These are phyloP conservation scores for Collybia sordida DNA, from an alignment of 768 basidiomycete genomes.

Conservation along the genomic window DNA sequence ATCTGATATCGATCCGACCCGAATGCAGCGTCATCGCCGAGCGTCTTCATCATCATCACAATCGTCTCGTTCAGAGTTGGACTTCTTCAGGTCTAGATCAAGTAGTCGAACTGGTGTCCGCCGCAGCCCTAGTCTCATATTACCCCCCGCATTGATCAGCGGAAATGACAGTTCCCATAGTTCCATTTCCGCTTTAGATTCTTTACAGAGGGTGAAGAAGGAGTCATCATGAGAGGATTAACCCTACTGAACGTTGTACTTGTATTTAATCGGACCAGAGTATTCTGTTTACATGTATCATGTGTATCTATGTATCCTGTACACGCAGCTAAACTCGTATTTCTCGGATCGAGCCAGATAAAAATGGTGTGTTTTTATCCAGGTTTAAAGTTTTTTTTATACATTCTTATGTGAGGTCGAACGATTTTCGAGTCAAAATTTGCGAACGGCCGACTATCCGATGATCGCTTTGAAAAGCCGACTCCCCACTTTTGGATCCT, in stretches of 20 bases:
- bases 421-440: background rate
- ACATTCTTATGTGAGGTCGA: background rate
- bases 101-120: constrained; percentile 37
- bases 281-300: background rate
- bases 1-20: constrained; percentile 71
- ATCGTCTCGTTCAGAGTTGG: constrained; percentile 43
- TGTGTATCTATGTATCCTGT: background rate
- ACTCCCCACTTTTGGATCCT: background rate
- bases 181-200: constrained; percentile 19
- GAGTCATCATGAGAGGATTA: background rate
- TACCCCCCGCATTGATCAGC: constrained; percentile 24
- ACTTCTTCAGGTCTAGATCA: constrained; percentile 39
- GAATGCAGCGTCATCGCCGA: constrained; percentile 77
- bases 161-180: constrained; percentile 19
- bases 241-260: constrained; percentile 2
- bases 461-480: constrained; percentile 4
- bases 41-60: constrained; percentile 72
- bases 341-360: too few species aligned
- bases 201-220: constrained; percentile 9
- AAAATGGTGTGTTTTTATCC: too few species aligned
- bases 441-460: constrained; percentile 6
- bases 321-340: too few species aligned
- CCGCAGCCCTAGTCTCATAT: constrained; percentile 31
- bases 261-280: constrained; percentile 4
- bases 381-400: too few species aligned